Evolutionary conservation across 176 grass and related monocot species (phyloP), one percentile per base, ranked within the genome.

Genomic region (Canna indica): DNA sequence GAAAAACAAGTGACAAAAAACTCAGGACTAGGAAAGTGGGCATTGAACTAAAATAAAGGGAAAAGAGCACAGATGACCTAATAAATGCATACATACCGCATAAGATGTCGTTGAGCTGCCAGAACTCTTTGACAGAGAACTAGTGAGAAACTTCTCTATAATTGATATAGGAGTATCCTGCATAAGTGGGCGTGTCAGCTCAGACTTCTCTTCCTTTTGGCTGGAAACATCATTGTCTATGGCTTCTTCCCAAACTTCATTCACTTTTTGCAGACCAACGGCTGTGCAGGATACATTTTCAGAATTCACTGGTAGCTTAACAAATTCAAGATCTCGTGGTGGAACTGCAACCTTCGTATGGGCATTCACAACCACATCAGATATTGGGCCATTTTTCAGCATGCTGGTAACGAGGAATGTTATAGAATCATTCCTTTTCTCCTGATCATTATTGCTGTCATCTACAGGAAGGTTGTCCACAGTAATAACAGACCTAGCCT

Each of bases 101-200:
- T 53, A 73, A 79, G 75, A 69, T 64, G 82, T 59, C 1, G 90
- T 70, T 73, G 79, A 69, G 77, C 59, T 77, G 54, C 45, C 79
- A 67, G 77, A 39, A 44, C 66, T 60, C 87, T 90, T 93, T 11
- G 62, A 85, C 73, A 90, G 77, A 59, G 82, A 70, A 83, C 53
- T 83, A 61, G 84, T 78, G 77, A 99, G 90, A 63, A 99, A 99
- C 36, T 92, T 86, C 50, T 94, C 95, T 78, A 99, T 77, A 68
- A 94, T 81, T 71, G 90, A 93, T 47, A 86, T 27, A 67, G 86
- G 82, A 80, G 47, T 70, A 64, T 82, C 79, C 72, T 85, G 77
- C 56, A 66, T 71, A 82, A 76, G 76, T 62, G 72, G 81, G 71
- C 73, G 75, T 38, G 73, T 39, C 72, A 59, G 64, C 29, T 79